Evolutionary conservation across 1,284 basidiomycete genomes (phyloP), one percentile per base, ranked within the genome.

Genomic region (Amylostereum chailletii): DNA sequence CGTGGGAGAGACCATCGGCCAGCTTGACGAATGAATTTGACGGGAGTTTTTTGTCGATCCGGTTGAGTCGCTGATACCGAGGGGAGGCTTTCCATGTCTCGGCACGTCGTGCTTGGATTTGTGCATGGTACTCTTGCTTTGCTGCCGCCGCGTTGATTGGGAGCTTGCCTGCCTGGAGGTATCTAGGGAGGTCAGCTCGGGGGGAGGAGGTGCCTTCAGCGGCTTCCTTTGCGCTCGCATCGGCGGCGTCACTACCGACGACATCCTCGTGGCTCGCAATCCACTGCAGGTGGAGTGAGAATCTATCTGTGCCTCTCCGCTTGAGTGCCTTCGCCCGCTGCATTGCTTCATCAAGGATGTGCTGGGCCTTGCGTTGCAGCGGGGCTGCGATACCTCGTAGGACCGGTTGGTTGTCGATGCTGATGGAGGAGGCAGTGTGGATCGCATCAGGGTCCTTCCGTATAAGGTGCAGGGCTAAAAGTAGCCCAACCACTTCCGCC

Each of bases 401-500:
- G 30, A 47, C 55, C 1, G 51, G 49, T 38, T 55, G 54, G 42
- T 53, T 56, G 47, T 56, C 55, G 5, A 49, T 9, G n/a, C 40
- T 37, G 29, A 56, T 48, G 34, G 48, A 50, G 3, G 29, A 4
- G n/a, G 33, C 37, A 3, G 30, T 2, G 19, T 33, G 29, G 11
- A 11, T 27, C 30, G 3, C 26, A 5, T 5, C 4, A 5, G 27
- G n/a, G 6, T 43, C 42, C 3, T 10, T 26, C 7, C 5, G 8
- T 11, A 58, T 38, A 3, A 61, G 51, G 19, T 58, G 42, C 2
- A 56, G 5, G 5, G 46, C 58, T 1, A 63, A 49, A 1, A 59
- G 46, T 0, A 61, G 47, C 1, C 62, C 65, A 0, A 65, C 56
- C 0, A 55, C 46, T 52, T 69, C 62, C 0, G 58, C 65, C 43